A percentile compares a stretch with the other conserved stretches of the same genome.
Evolutionary conservation across 75 land plant genomes (phyloP).

Genomic region (Pinus taeda): DNA sequence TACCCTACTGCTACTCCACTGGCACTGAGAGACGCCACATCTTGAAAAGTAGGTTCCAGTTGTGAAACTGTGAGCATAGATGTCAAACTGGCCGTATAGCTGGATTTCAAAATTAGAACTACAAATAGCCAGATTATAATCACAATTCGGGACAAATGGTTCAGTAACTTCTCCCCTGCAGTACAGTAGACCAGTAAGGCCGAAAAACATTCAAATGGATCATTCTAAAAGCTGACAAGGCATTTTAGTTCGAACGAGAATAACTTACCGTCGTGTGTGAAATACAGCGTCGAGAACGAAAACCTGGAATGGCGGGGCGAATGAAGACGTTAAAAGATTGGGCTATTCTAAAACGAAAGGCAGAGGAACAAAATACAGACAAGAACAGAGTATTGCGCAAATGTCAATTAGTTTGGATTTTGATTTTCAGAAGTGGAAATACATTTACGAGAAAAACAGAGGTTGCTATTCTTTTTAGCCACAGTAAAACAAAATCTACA

Average conservation of each 20-base stretch:
- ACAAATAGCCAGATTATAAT: conserved; percentile 48
- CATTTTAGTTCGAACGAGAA: background rate
- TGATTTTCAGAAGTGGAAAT: too few relatives aligned
- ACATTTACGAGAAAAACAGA: too few relatives aligned
- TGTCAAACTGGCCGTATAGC: conserved; percentile 55
- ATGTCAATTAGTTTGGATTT: too few relatives aligned
- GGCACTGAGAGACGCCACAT: conserved; percentile 17
- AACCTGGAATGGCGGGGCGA: conserved; percentile 16
- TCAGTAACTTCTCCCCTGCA: conserved; percentile 28
- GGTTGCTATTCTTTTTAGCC: too few relatives aligned
- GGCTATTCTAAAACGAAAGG: too few relatives aligned
- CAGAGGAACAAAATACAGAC: too few relatives aligned
- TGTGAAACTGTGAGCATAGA: conserved; percentile 54
- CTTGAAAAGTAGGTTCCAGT: conserved; percentile 28
- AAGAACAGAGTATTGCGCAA: too few relatives aligned
- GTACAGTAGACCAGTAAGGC: too few relatives aligned
- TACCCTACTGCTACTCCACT: conserved; percentile 34
- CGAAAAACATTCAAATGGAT: background rate
- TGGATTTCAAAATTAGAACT: conserved; percentile 35
- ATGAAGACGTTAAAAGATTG: too few relatives aligned
- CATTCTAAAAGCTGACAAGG: background rate
- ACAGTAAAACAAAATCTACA: too few relatives aligned
- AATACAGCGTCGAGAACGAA: conserved; percentile 35
- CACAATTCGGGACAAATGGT: conserved; percentile 35
- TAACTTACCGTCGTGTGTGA: conserved; percentile 28